phyloP scores from a whole-genome alignment of 192 early-diverging fungal genomes.

The Phycomyces blakesleeanus region DNA sequence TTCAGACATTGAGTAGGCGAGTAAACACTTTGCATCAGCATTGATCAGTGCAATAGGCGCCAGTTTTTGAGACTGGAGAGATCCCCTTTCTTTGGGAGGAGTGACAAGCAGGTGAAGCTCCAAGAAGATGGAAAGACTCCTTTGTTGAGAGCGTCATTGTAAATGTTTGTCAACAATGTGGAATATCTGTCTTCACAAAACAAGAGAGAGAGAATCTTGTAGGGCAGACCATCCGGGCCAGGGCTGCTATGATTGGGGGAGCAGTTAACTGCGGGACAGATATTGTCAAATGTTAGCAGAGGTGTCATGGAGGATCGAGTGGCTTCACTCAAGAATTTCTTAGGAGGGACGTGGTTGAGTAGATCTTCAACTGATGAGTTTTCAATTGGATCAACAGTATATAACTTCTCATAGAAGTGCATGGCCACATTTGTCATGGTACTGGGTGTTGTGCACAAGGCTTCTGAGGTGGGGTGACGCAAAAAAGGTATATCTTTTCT shows the following conservation, averaged over 20 bases:
- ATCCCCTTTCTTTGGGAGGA: conserved; percentile 23
- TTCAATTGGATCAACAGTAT: background rate
- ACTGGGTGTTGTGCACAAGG: background rate
- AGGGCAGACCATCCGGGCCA: conserved; percentile 27
- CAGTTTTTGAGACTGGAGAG: conserved; percentile 7
- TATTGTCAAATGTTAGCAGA: background rate
- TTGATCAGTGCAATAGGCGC: conserved; percentile 8
- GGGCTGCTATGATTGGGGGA: background rate
- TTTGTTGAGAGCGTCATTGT: conserved; percentile 16
- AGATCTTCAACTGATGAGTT: background rate
- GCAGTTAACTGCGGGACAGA: background rate
- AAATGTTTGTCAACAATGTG: background rate
- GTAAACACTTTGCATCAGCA: conserved; percentile 14
- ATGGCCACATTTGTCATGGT: background rate
- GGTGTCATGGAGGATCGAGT: background rate
- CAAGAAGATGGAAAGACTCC: conserved; percentile 3
- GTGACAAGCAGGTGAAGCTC: conserved; percentile 11
- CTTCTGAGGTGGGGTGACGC: background rate
- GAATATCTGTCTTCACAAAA: background rate
- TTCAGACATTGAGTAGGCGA: background rate
- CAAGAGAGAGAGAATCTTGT: conserved; percentile 9
- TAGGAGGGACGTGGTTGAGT: background rate
- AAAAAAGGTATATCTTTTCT: background rate
- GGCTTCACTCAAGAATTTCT: background rate
- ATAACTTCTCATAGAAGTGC: background rate